Conservation (phyloP, 192 early-diverging fungal genomes). For the Jimgerdemannia flammicorona region DNA sequence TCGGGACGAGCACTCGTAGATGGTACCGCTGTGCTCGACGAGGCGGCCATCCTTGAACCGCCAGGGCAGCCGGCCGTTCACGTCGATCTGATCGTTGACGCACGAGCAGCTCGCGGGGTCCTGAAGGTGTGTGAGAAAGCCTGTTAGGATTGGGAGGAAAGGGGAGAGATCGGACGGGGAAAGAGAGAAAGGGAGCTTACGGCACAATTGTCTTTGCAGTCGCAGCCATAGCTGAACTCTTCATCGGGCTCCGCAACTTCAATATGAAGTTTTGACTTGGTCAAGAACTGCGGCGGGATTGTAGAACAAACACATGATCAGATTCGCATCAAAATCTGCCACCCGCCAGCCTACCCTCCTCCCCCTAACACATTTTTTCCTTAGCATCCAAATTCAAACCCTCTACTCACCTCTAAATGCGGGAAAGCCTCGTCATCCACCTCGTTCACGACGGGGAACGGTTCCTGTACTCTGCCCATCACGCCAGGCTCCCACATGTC, state of each 20-base stretch:
- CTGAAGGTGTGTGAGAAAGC: background rate
- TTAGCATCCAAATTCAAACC: background rate
- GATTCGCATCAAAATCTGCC: background rate
- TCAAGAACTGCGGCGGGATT: background rate
- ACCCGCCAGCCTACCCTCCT: background rate
- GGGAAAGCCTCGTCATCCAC: background rate
- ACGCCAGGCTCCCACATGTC: background rate
- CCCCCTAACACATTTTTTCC: background rate
- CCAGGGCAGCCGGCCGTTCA: background rate
- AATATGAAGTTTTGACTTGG: background rate
- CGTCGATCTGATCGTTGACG: background rate
- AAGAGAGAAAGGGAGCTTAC: background rate
- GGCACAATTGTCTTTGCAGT: background rate
- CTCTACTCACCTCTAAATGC: background rate
- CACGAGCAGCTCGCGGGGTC: background rate
- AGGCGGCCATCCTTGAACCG: background rate
- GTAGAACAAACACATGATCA: background rate
- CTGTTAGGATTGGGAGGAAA: background rate
- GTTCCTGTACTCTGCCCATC: background rate
- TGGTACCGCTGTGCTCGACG: background rate
- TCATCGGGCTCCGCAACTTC: background rate
- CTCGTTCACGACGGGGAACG: constrained; percentile 1
- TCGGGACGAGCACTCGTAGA: background rate
- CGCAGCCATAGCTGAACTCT: background rate
- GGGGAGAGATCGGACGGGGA: background rate